These are phyloP conservation scores for Warburgia ugandensis DNA, from an alignment of 164 flowering plant species.

Conservation along the genomic window DNA sequence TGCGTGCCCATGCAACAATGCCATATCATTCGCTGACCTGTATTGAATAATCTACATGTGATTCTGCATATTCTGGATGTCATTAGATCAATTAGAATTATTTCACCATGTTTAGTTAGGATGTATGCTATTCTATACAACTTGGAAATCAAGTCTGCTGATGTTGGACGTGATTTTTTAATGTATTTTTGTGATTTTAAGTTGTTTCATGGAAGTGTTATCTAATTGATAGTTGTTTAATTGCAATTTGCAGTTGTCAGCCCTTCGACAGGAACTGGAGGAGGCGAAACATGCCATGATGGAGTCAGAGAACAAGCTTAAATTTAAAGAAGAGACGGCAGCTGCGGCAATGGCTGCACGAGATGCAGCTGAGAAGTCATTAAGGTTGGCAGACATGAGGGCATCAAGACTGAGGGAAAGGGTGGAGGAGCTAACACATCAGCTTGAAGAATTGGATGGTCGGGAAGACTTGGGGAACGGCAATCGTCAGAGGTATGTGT, in stretches of 20 bases:
- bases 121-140: too few species aligned
- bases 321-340: constrained; percentile 90
- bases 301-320: constrained; percentile 78
- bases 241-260: constrained; percentile 70
- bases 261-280: constrained; percentile 63
- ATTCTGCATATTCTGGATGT: too few species aligned
- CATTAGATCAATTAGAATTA: too few species aligned
- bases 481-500: constrained; percentile 52
- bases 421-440: constrained; percentile 77
- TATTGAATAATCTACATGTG: too few species aligned
- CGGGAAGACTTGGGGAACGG: constrained; percentile 35
- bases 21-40: too few species aligned
- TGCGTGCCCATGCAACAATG: too few species aligned
- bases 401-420: constrained; percentile 79
- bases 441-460: constrained; percentile 67
- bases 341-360: constrained; percentile 93
- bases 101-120: too few species aligned
- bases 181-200: too few species aligned
- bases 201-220: too few species aligned
- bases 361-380: constrained; percentile 90
- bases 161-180: too few species aligned
- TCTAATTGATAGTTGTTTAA: too few species aligned
- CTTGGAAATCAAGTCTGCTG: too few species aligned
- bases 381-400: constrained; percentile 73
- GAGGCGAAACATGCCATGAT: constrained; percentile 65